Percentiles rank a stretch among this genome's conserved stretches.
Conservation (phyloP, 768 basidiomycete genomes). For the Tulasnella sp. region DNA sequence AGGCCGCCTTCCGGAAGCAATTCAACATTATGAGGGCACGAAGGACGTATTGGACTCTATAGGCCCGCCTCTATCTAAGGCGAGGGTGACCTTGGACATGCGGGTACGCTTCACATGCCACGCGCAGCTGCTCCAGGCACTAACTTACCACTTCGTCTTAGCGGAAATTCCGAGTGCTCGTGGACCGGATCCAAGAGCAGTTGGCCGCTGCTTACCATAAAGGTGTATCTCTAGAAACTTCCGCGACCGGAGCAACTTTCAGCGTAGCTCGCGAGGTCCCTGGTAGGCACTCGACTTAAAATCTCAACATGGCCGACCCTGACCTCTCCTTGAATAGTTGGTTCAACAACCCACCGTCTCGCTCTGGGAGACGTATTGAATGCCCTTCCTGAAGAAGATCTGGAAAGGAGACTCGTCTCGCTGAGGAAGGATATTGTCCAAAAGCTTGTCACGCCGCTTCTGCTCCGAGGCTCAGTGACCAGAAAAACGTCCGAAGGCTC, state of each 20-base stretch:
- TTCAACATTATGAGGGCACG: slow-evolving; percentile 45
- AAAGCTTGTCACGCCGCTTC: slow-evolving; percentile 36
- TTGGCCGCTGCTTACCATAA: slow-evolving; percentile 27
- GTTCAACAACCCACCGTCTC: background rate
- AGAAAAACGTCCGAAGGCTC: background rate
- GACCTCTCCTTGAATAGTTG: slow-evolving; percentile 12
- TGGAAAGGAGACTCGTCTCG: slow-evolving; percentile 28
- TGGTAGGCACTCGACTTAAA: background rate
- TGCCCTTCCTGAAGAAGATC: slow-evolving; percentile 21
- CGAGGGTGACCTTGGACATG: slow-evolving; percentile 41
- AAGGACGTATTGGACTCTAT: slow-evolving; percentile 47
- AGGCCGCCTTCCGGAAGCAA: slow-evolving; percentile 65
- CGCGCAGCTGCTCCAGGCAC: background rate
- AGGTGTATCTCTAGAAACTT: slow-evolving; percentile 2
- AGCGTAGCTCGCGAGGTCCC: background rate
- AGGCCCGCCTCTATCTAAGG: slow-evolving; percentile 51
- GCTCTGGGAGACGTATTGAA: slow-evolving; percentile 21
- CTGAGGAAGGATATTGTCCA: slow-evolving; percentile 33
- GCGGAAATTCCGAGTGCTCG: slow-evolving; percentile 23
- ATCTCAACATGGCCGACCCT: background rate
- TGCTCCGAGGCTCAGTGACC: background rate
- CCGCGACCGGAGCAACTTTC: background rate
- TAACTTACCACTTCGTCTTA: background rate
- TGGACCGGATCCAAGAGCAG: slow-evolving; percentile 31
- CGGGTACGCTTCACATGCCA: slow-evolving; percentile 19